Evolutionary conservation across 345 rosid species (phyloP).

Genomic region (Odontarrhena argentea): DNA sequence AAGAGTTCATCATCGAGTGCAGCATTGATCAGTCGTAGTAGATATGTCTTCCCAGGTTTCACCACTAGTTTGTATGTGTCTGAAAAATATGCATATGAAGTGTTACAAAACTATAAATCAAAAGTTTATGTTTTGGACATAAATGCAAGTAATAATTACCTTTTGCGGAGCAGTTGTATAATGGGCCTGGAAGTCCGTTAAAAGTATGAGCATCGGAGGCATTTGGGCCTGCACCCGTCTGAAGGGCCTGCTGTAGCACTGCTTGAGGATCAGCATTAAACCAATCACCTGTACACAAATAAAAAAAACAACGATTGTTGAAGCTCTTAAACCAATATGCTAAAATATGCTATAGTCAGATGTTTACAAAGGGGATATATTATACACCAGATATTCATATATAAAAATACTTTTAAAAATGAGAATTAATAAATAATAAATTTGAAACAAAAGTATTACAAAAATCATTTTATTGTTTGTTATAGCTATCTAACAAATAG

Average conservation of each 20-base stretch:
- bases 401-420: no score
- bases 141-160: conserved; percentile 30
- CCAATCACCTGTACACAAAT: conserved; percentile 63
- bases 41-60: conserved; percentile 68
- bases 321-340: neutral
- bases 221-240: conserved; percentile 69
- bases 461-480: no score
- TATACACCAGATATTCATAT: no score
- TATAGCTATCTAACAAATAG: no score
- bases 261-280: conserved; percentile 69
- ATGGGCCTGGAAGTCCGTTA: conserved; percentile 80
- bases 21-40: conserved; percentile 72
- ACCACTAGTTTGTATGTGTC: conserved; percentile 69
- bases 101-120: neutral
- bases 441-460: no score
- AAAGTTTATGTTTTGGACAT: neutral
- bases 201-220: conserved; percentile 75
- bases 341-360: no score
- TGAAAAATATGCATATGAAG: conserved; percentile 1
- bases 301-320: neutral
- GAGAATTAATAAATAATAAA: no score
- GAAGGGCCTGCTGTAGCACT: conserved; percentile 61
- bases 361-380: no score
- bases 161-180: conserved; percentile 70
- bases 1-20: conserved; percentile 77